phyloP scores from a whole-genome alignment of 768 basidiomycete species.

The Boletus edulis region DNA sequence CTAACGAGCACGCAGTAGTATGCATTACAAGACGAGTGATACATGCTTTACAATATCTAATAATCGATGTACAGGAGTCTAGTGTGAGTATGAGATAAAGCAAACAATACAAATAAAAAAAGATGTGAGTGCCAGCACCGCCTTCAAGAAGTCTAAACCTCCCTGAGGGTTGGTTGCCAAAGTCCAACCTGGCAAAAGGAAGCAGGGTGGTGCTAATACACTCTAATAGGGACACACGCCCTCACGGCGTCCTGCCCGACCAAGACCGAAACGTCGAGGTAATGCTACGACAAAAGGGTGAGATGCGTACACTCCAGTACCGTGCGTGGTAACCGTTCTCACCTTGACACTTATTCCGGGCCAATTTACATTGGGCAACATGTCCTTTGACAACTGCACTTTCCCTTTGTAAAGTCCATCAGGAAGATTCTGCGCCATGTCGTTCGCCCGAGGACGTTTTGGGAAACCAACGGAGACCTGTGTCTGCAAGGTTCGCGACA shows the following conservation, averaged over 20 bases:
- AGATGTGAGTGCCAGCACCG: background rate
- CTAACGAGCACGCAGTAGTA: background rate
- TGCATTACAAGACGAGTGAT: background rate
- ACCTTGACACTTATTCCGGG: slow-evolving; percentile 68
- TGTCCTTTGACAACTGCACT: slow-evolving; percentile 51
- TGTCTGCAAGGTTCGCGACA: slow-evolving; percentile 31
- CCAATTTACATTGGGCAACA: slow-evolving; percentile 69
- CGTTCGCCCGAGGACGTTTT: slow-evolving; percentile 55
- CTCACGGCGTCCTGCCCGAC: slow-evolving; percentile 61
- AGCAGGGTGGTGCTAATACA: slow-evolving; percentile 37
- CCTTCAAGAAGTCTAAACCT: background rate
- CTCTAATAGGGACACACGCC: slow-evolving; percentile 59
- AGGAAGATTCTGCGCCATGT: slow-evolving; percentile 50
- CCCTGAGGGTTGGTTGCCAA: background rate
- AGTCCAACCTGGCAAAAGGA: background rate
- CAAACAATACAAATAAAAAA: background rate
- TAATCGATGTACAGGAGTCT: background rate
- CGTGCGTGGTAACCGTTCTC: slow-evolving; percentile 14
- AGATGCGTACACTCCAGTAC: slow-evolving; percentile 9
- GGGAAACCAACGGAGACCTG: slow-evolving; percentile 65
- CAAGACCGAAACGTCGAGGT: slow-evolving; percentile 67
- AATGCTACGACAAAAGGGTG: slow-evolving; percentile 48
- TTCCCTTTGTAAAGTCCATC: slow-evolving; percentile 68
- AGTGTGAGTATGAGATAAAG: background rate
- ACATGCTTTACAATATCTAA: slow-evolving; percentile 8